Evolutionary conservation across 495 filamentous ascomycete species (phyloP).

Genomic region (Aspergillus mulundensis): DNA sequence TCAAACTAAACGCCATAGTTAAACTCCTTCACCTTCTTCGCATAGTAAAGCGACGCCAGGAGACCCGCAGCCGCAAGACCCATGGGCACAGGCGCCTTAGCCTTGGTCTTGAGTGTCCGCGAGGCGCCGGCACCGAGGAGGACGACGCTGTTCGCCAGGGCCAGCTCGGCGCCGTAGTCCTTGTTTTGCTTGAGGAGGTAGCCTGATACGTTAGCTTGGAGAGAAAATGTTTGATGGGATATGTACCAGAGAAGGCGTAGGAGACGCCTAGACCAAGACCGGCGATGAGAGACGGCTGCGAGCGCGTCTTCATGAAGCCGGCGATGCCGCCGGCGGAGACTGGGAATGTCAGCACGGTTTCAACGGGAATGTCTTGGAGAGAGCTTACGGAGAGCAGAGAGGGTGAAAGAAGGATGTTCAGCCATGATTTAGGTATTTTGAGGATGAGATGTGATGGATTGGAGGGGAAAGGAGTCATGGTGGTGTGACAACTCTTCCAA

Average conservation of each 20-base stretch:
- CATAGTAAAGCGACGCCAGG: constrained; percentile 18
- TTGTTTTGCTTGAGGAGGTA: constrained; percentile 21
- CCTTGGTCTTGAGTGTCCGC: constrained; percentile 13
- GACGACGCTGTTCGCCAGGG: constrained; percentile 15
- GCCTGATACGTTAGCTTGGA: constrained; percentile 6
- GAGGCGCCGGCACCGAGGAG: constrained; percentile 18
- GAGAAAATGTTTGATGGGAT: background rate
- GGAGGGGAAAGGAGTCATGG: background rate
- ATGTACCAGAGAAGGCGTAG: constrained; percentile 16
- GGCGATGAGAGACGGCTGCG: constrained; percentile 15
- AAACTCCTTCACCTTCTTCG: constrained; percentile 21
- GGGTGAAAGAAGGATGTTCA: constrained; percentile 21
- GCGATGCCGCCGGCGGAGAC: constrained; percentile 15
- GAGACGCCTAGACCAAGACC: constrained; percentile 16
- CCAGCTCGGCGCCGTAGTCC: constrained; percentile 22
- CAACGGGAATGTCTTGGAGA: background rate
- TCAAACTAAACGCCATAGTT: constrained; percentile 16
- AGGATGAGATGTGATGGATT: background rate
- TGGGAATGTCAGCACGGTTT: background rate
- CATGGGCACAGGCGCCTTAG: constrained; percentile 13
- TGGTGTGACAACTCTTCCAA: background rate
- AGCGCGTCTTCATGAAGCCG: constrained; percentile 15
- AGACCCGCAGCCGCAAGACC: constrained; percentile 16
- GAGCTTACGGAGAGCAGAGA: constrained; percentile 16
- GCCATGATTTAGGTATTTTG: constrained; percentile 39